phyloP scores from a whole-genome alignment of 1,284 basidiomycete species.

The Thecaphora thlaspeos region DNA sequence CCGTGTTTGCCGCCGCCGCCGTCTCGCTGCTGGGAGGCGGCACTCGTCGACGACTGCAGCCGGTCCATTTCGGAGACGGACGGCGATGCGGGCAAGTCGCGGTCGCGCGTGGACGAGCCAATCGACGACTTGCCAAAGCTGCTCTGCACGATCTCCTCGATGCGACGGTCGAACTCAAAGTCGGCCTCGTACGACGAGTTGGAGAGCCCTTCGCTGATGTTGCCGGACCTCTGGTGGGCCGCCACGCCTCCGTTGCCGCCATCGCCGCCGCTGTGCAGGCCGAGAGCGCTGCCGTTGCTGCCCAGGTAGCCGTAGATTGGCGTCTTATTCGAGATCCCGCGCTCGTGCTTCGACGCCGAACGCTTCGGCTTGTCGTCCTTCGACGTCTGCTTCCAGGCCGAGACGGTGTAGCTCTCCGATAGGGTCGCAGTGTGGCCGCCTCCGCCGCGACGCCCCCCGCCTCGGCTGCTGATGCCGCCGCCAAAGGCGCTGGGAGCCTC shows the following conservation, averaged over 20 bases:
- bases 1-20: too few relatives aligned
- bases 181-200: slow-evolving; percentile 16
- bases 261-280: slow-evolving; percentile 11
- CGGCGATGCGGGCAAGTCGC: background rate
- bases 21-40: too few relatives aligned
- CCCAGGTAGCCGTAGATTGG: slow-evolving; percentile 45
- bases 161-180: slow-evolving; percentile 45
- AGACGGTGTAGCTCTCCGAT: slow-evolving; percentile 24
- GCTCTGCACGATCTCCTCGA: slow-evolving; percentile 43
- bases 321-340: slow-evolving; percentile 54
- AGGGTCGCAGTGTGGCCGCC: slow-evolving; percentile 21
- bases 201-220: slow-evolving; percentile 11
- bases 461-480: too few relatives aligned
- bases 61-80: slow-evolving; percentile 17
- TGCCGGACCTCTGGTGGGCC: background rate
- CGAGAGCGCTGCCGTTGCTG: slow-evolving; percentile 6
- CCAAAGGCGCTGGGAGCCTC: background rate
- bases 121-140: slow-evolving; percentile 21
- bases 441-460: background rate
- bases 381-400: slow-evolving; percentile 13
- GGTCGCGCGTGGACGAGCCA: background rate
- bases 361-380: background rate
- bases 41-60: slow-evolving; percentile 11
- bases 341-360: slow-evolving; percentile 10
- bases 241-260: background rate